Evolutionary conservation across 352 stramenopile genomes (phyloP), one percentile per base, ranked within the genome.

Genomic region (Blastocystis sp.): DNA sequence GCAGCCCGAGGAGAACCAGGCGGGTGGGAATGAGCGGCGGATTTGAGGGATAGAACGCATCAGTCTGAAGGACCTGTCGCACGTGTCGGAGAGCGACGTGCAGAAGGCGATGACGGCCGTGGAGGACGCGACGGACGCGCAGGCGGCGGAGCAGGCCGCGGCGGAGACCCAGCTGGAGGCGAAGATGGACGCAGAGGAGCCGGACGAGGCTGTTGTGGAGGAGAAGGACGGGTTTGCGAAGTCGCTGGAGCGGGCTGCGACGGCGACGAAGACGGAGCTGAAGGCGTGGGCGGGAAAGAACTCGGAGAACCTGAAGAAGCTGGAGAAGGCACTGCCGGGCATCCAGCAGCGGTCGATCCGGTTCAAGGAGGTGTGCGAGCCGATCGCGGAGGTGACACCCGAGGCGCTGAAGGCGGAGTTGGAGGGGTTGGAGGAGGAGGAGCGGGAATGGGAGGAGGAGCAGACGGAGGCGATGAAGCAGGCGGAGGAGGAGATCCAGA

Each of bases 361-460:
- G 43, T 70, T 66, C 21, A 28, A 38, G 11, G 34, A 81, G n/a
- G 71, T 23, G 40, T 53, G 21, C 2, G 59, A 59, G 53, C 2
- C 45, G n/a, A 84, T 38, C 43, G 10, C 28, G 21, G 2, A 11
- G 38, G 41, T 69, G 19, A 81, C 71, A 0, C 71, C 71, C 9
- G 71, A 81, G 60, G 71, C 71, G 41, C 41, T 81, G 60, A 34
- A 74, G 23, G 60, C 60, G 38, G 71, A 81, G 52, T 53, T 81
- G 41, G 14, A 81, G 34, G 71, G 71, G 0, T 71, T 81, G 60
- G 71, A 81, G 60, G 71, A 81, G 60, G 71, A 81, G 34, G 71
- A 81, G 60, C 23, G 41, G 60, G 60, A 69, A 38, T 81, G 71
- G 71, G 71, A 81, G 34, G 71, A 81, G 34, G 71, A 81, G 41